Conservation (phyloP, 805 yeast genomes). For the Tetrapisispora fleetii region DNA sequence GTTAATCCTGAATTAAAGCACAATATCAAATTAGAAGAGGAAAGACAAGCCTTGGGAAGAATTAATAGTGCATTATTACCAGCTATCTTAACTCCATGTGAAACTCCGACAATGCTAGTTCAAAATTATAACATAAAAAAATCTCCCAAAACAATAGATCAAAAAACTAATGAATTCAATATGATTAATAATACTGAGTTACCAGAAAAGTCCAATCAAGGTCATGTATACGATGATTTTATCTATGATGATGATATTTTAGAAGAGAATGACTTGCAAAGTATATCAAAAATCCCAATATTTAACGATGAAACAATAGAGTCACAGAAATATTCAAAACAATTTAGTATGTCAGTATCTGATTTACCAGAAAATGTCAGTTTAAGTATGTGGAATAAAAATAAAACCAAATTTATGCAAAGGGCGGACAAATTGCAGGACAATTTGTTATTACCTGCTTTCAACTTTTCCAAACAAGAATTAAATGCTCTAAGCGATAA, state of each 20-base stretch:
- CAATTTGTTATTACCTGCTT: conserved; percentile 12
- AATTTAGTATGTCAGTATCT: neutral
- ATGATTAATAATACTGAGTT: neutral
- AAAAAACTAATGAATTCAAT: too few relatives aligned
- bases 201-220: neutral
- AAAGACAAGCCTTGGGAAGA: conserved; percentile 23
- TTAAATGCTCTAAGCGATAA: neutral
- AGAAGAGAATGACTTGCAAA: conserved; percentile 12
- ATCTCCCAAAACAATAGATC: neutral
- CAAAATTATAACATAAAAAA: neutral
- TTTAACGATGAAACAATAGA: neutral
- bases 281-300: conserved; percentile 15
- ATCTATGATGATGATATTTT: conserved; percentile 1
- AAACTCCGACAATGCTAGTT: neutral
- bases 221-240: neutral
- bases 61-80: conserved; percentile 27
- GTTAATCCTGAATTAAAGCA: neutral
- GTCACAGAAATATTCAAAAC: neutral
- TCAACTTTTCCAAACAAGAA: conserved; percentile 4
- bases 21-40: conserved; percentile 12
- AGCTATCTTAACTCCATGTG: conserved; percentile 8
- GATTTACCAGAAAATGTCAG: conserved; percentile 14
- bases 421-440: conserved; percentile 12
- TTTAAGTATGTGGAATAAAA: conserved; percentile 19
- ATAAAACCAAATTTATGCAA: conserved; percentile 9